A percentile compares a stretch with the other conserved stretches of the same genome.
phyloP scores from a whole-genome alignment of 345 rosid genomes.

The Gynandropsis gynandra region DNA sequence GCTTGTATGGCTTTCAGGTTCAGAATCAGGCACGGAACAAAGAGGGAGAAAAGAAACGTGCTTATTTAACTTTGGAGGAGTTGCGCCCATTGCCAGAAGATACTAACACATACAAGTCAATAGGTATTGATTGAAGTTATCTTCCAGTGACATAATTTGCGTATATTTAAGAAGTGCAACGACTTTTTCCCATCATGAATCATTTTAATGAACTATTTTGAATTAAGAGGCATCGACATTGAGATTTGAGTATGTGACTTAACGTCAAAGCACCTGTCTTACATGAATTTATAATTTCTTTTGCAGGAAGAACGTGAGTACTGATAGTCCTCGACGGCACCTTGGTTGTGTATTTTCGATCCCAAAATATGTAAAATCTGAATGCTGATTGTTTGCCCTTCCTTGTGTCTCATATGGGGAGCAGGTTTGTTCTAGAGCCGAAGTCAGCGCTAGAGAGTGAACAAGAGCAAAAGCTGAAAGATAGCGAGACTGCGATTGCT shows the following conservation, averaged over 20 bases:
- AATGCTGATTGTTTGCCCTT: constrained; percentile 19
- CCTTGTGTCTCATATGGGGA: constrained; percentile 19
- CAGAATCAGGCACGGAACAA: constrained; percentile 81
- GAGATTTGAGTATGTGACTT: neutral
- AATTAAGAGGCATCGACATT: neutral
- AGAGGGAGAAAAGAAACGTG: constrained; percentile 90
- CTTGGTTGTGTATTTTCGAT: constrained; percentile 3
- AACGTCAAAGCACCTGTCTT: neutral
- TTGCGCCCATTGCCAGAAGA: constrained; percentile 58
- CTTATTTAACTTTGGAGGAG: constrained; percentile 91
- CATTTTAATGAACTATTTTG: too few species aligned
- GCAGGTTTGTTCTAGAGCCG: constrained; percentile 88
- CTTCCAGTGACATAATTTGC: neutral
- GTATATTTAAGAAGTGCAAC: neutral
- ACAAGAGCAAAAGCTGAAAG: constrained; percentile 82
- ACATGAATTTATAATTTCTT: constrained; percentile 18
- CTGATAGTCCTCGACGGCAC: neutral
- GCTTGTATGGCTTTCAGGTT: constrained; percentile 42
- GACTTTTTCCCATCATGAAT: neutral
- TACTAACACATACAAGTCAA: constrained; percentile 87
- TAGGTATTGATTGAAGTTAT: constrained; percentile 32
- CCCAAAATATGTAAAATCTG: constrained; percentile 16
- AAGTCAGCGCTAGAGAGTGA: constrained; percentile 52
- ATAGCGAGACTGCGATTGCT: constrained; percentile 69
- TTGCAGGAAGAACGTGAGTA: constrained; percentile 97